Base-by-base conservation (phyloP, 192 early-diverging fungal species). In the Umbelopsis isabellina region DNA sequence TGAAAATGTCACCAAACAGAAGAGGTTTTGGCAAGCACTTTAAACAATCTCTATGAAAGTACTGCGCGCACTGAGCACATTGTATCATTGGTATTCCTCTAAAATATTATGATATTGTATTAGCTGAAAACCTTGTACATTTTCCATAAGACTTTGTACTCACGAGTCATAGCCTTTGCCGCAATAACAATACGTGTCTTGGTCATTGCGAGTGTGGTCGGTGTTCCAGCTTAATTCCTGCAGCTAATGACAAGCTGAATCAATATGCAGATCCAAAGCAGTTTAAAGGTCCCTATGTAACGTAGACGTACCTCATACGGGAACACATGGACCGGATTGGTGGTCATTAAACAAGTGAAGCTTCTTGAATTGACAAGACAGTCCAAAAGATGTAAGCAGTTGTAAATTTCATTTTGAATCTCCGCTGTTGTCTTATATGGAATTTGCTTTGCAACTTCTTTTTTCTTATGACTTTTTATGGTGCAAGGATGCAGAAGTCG, bases 161-260 rank as follows among this genome's bases (percentile, higher is more conserved):
- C 79, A 84, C 84, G 75, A 58, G 65, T 75, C 70, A 75, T 89
- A 83, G 69, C 85, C 84, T 74, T 84, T 78, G 15, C 91, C 93
- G 47, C 93, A 95, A 68, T 95, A 95, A 75, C 93, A 95, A 72
- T 95, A 95, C 12, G 78, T 73, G 23, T 84, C 85, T 70, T 95
- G 82, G 50, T 77, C 81, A 79, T 92, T 92, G 20, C 69, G 82
- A 21, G 52, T 65, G 53, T 87, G 90, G 35, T 78, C 72, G 22
- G 51, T 66, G 72, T 88, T 78, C 86, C 87, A 89, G 7, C 55
- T 68, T 46, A 82, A 70, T 41, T 33, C n/a, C 21, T 30, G 33
- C 27, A 75, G 69, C 75, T 79, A 30, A 30, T 22, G 25, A 35
- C 4, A 15, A 0, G 13, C 16, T 15, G 37, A 5, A 35, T n/a